These are phyloP conservation scores for Periconia sp. DNA, from an alignment of 2,329 filamentous ascomycete genomes.

Conservation along the genomic window DNA sequence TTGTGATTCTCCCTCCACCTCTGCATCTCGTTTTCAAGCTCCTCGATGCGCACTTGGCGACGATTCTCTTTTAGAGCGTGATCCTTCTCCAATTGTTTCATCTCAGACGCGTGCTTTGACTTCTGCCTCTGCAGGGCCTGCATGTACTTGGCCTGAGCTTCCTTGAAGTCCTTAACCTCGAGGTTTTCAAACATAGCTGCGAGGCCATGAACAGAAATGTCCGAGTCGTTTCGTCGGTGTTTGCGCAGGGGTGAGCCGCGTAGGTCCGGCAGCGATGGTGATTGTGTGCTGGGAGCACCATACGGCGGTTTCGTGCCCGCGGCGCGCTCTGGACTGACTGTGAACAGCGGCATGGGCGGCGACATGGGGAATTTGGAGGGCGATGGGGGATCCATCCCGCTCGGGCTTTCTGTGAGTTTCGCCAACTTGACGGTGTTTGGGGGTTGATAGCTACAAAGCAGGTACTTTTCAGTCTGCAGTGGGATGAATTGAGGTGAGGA, in stretches of 20 bases:
- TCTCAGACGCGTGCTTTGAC: conserved; percentile 39
- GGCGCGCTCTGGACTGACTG: conserved; percentile 68
- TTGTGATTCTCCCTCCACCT: conserved; percentile 27
- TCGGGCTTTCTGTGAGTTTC: conserved; percentile 44
- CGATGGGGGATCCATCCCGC: conserved; percentile 47
- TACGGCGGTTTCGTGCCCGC: conserved; percentile 53
- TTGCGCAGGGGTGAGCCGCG: conserved; percentile 48
- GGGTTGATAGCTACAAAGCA: conserved; percentile 9
- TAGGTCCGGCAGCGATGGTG: conserved; percentile 38
- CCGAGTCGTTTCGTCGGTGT: conserved; percentile 45
- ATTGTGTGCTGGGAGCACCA: conserved; percentile 29
- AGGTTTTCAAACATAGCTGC: conserved; percentile 77
- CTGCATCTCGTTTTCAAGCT: conserved; percentile 34
- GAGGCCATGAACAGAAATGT: conserved; percentile 50
- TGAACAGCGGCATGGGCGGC: conserved; percentile 64
- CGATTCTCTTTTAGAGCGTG: conserved; percentile 66
- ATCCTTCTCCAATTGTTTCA: conserved; percentile 60
- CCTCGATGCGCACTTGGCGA: conserved; percentile 38
- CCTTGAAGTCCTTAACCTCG: conserved; percentile 58
- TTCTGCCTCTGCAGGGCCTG: conserved; percentile 52
- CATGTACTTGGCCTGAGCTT: conserved; percentile 52
- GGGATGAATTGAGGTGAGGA: conserved; percentile 10
- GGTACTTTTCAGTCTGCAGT: conserved; percentile 15
- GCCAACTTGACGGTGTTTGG: conserved; percentile 42
- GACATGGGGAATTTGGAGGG: conserved; percentile 60